Base-by-base conservation (phyloP, 2,329 filamentous ascomycete genomes). In the Cladosporium sp. region DNA sequence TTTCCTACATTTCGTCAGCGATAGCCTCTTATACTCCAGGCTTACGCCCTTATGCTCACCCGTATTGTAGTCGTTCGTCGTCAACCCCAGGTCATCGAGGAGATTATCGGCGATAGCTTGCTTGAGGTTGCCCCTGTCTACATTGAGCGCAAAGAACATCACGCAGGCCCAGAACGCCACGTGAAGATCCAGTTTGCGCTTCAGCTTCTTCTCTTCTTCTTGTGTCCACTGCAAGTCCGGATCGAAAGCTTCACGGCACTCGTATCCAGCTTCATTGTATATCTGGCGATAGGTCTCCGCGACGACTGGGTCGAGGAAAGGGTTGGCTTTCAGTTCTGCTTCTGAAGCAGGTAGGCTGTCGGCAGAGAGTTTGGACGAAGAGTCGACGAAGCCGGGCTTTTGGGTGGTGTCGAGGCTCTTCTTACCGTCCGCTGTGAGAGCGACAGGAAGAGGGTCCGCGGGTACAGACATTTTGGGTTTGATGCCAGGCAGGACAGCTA, bases 201-300 rank as follows among this genome's bases (percentile, higher is more conserved):
- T 66, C 28, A 82, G 64, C 18, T 71, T 74, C 67, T 77, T 79
- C 70, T 83, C 80, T 68, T 82, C 80, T 16, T 74, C 69, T 40
- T 78, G 73, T 0, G 75, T 75, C 81, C 81, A 83, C 49, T 80
- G 78, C 52, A 80, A 78, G 1, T 79, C 73, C 0, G 79, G 80
- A 64, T 84, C 81, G 76, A 80, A 84, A 14, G 80, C 78, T 71
- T 83, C 81, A 44, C 78, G 74, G 14, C 82, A 80, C 72, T 84
- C 82, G 71, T 86, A 80, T 74, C 77, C 67, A 1, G 85, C 84
- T 11, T 82, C 81, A 66, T 87, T 84, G 67, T 87, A 88, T 7
- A 86, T 73, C 5, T 76, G 75, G 1, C 79, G 77, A 81, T 84
- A 88, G 69, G 84, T 80, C 23, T 83, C 80, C 1, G 84, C 84